phyloP scores from a whole-genome alignment of 768 basidiomycete genomes.

The Suillus subaureus region DNA sequence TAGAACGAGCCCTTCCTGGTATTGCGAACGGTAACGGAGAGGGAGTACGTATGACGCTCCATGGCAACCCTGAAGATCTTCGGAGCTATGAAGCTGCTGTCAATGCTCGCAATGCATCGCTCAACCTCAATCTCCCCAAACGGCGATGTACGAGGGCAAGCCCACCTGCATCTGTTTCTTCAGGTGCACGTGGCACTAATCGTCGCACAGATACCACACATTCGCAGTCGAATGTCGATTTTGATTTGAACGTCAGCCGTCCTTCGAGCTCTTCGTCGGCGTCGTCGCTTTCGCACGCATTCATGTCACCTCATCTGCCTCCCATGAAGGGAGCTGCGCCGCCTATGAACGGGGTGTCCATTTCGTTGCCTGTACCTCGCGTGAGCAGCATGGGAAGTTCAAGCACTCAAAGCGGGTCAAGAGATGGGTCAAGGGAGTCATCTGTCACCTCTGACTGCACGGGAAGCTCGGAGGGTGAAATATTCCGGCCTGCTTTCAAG shows the following conservation, averaged over 20 bases:
- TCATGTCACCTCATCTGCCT: constrained; percentile 24
- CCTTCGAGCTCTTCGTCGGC: constrained; percentile 40
- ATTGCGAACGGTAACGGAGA: constrained; percentile 20
- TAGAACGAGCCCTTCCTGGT: constrained; percentile 24
- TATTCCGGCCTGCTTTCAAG: constrained; percentile 68
- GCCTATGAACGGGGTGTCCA: constrained; percentile 30
- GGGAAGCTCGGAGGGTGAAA: constrained; percentile 34
- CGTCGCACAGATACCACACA: not conserved
- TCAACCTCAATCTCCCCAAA: constrained; percentile 56
- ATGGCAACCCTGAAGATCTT: constrained; percentile 60
- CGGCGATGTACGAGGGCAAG: constrained; percentile 32
- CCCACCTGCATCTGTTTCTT: constrained; percentile 16
- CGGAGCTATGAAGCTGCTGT: constrained; percentile 77
- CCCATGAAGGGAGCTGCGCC: constrained; percentile 22
- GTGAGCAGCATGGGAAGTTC: constrained; percentile 15
- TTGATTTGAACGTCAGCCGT: constrained; percentile 32
- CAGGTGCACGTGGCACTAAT: constrained; percentile 11
- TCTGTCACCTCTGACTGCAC: constrained; percentile 35
- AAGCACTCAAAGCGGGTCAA: constrained; percentile 25
- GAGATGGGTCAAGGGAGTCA: constrained; percentile 32
- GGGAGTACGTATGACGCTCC: constrained; percentile 43
- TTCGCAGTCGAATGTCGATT: constrained; percentile 14
- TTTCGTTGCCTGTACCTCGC: constrained; percentile 37
- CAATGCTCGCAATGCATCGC: constrained; percentile 64
- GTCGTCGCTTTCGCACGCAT: constrained; percentile 45